These are phyloP conservation scores for Lindgomyces ingoldianus DNA, from an alignment of 495 filamentous ascomycete species.

Conservation along the genomic window DNA sequence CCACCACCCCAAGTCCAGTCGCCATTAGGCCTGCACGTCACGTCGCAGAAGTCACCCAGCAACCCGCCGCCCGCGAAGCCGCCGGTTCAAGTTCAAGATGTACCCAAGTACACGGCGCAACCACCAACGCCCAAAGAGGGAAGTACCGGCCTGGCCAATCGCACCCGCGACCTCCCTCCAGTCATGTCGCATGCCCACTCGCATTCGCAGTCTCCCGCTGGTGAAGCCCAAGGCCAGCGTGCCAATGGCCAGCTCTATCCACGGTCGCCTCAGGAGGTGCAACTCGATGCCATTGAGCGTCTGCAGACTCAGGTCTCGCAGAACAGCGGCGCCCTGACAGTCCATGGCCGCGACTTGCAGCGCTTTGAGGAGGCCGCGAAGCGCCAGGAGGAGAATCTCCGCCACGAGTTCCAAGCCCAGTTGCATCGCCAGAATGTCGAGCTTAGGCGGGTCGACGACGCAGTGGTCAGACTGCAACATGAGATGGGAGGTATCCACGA, in stretches of 20 bases:
- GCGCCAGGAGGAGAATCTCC: constrained; percentile 16
- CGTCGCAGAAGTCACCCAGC: constrained; percentile 28
- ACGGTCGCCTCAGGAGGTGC: constrained; percentile 26
- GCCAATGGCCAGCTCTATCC: constrained; percentile 33
- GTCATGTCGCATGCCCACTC: constrained; percentile 23
- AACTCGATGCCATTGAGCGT: constrained; percentile 40
- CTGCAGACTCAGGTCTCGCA: constrained; percentile 43
- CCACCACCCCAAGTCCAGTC: constrained; percentile 9
- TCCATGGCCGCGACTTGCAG: constrained; percentile 25
- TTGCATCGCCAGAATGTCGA: constrained; percentile 32
- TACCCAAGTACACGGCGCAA: constrained; percentile 1
- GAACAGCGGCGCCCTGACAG: constrained; percentile 39
- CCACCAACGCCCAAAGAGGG: constrained; percentile 16
- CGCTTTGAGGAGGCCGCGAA: constrained; percentile 4
- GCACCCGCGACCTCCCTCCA: constrained; percentile 28
- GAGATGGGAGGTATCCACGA: constrained; percentile 38
- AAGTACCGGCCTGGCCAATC: constrained; percentile 20
- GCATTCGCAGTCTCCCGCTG: constrained; percentile 7
- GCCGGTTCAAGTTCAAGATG: constrained; percentile 17
- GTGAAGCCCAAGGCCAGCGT: constrained; percentile 18
- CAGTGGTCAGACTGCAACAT: constrained; percentile 35
- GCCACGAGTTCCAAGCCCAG: constrained; percentile 22
- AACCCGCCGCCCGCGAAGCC: constrained; percentile 21
- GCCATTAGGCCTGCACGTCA: neutral
- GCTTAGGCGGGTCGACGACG: constrained; percentile 37